Evolutionary conservation across 805 yeast genomes (phyloP).

Genomic region (Ogataea wickerhamii): DNA sequence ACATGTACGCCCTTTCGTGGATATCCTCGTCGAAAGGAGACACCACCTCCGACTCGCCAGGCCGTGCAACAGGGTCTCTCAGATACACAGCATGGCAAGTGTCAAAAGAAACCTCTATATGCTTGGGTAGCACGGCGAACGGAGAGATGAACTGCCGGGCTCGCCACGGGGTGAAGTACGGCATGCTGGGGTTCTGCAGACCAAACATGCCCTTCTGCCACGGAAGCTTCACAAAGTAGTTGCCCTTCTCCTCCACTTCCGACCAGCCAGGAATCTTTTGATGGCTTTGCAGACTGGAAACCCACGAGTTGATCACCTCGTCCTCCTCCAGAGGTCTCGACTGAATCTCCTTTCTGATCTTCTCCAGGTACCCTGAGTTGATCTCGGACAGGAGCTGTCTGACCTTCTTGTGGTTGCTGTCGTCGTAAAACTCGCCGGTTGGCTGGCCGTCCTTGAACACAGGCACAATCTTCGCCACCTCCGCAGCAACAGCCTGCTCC

Average conservation of each 20-base stretch:
- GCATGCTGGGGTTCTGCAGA: conserved; percentile 67
- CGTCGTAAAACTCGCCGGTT: conserved; percentile 28
- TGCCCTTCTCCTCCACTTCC: conserved; percentile 32
- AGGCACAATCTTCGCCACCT: conserved; percentile 43
- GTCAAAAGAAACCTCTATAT: conserved; percentile 81
- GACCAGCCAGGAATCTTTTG: conserved; percentile 34
- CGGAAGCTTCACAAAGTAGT: conserved; percentile 55
- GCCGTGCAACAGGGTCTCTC: conserved; percentile 96
- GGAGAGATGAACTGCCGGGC: conserved; percentile 93
- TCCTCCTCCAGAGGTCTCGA: conserved; percentile 26
- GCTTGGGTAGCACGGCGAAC: conserved; percentile 87
- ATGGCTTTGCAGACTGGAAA: conserved; percentile 40
- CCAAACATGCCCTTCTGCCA: conserved; percentile 84
- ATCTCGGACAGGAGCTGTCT: conserved; percentile 34
- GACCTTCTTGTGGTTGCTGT: conserved; percentile 30
- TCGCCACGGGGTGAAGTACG: conserved; percentile 95
- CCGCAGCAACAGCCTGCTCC: conserved; percentile 43
- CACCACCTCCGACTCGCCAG: conserved; percentile 94
- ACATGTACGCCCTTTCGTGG: conserved; percentile 94
- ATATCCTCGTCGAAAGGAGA: conserved; percentile 78
- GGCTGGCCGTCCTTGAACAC: conserved; percentile 28
- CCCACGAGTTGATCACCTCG: conserved; percentile 42
- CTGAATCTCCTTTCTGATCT: conserved; percentile 27
- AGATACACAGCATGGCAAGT: conserved; percentile 96
- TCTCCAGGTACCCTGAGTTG: conserved; percentile 30